Evolutionary conservation across 1,139 yeast species (phyloP).

Genomic region (Scheffersomyces illinoinensis): DNA sequence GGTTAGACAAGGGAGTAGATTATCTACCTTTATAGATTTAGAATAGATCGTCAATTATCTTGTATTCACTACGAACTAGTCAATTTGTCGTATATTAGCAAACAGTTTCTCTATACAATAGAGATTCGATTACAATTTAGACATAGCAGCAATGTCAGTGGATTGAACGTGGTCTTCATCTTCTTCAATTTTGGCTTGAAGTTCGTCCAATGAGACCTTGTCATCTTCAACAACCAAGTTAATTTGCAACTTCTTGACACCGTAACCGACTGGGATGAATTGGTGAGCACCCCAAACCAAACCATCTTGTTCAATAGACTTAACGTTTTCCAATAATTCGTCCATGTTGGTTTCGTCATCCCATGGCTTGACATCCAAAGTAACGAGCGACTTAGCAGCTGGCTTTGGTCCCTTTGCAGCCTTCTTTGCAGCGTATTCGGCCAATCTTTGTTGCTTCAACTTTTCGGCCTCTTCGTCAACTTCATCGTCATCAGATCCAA

Average conservation of each 20-base stretch:
- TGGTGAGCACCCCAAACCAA: conserved; percentile 98
- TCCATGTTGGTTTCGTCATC: conserved; percentile 98
- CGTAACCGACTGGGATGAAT: conserved; percentile 97
- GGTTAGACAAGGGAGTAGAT: conserved; percentile 51
- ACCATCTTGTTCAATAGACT: conserved; percentile 85
- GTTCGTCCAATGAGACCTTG: conserved; percentile 88
- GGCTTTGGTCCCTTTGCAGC: conserved; percentile 97
- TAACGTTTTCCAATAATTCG: conserved; percentile 81
- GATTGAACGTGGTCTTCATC: conserved; percentile 99
- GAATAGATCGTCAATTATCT: conserved; percentile 51
- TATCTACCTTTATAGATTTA: conserved; percentile 41
- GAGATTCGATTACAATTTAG: conserved; percentile 67
- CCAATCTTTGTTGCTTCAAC: conserved; percentile 94
- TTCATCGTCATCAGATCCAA: conserved; percentile 92
- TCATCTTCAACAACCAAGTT: conserved; percentile 98
- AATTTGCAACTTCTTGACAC: conserved; percentile 98
- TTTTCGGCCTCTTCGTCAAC: conserved; percentile 97
- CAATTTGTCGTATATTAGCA: conserved; percentile 3
- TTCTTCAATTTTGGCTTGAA: conserved; percentile 83
- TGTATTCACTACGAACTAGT: conserved; percentile 51
- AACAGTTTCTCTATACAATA: conserved; percentile 15
- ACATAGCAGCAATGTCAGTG: conserved; percentile 97
- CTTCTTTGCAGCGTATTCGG: conserved; percentile 97
- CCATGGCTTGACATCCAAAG: conserved; percentile 99
- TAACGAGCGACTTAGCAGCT: conserved; percentile 96